Evolutionary conservation across 2,329 filamentous ascomycete genomes (phyloP), one percentile per base, ranked within the genome.

Genomic region (Aspergillus pseudoviridinutans): DNA sequence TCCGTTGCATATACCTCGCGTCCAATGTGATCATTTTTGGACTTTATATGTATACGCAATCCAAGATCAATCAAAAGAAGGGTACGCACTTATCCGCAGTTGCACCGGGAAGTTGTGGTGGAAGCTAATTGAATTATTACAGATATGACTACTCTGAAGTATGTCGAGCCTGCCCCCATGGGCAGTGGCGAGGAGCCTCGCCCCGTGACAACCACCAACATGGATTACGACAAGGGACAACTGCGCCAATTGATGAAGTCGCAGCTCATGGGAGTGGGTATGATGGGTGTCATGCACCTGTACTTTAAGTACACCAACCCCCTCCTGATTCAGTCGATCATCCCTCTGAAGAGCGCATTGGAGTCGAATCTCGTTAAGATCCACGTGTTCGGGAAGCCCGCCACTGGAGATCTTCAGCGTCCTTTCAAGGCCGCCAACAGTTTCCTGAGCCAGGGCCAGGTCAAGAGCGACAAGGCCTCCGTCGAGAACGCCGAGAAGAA

Each of bases 281-380:
- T 99, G 92, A 97, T 99, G 93, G 87, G 79, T 61, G 90, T 97
- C 72, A 97, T 99, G 93, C 94, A 99, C 81, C 66, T 99, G 61
- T 99, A 97, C 87, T 90, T 99, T 84, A 92, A 97, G 78, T 99
- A 97, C 88, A 97, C 92, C 81, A 99, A 97, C 87, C 94, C 94
- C 46, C 90, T 99, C 53, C 82, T 97, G 71, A 96, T 99, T 81
- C 94, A 99, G 86, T 95, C 90, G 76, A 96, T 99, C 80, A 94
- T 99, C 73, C 94, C 94, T 35, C 83, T 97, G 78, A 99, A 99
- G 88, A 85, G 89, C 74, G 93, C 92, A 49, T 85, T 99, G 77
- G 94, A 99, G 83, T 84, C 88, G 80, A 97, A 97, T 83, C 82
- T 97, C 69, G 85, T 94, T 82, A 97, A 97, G 86, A 93, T 99